These are phyloP conservation scores for Eleusine indica DNA, from an alignment of 176 grass and related monocot genomes.

Conservation along the genomic window DNA sequence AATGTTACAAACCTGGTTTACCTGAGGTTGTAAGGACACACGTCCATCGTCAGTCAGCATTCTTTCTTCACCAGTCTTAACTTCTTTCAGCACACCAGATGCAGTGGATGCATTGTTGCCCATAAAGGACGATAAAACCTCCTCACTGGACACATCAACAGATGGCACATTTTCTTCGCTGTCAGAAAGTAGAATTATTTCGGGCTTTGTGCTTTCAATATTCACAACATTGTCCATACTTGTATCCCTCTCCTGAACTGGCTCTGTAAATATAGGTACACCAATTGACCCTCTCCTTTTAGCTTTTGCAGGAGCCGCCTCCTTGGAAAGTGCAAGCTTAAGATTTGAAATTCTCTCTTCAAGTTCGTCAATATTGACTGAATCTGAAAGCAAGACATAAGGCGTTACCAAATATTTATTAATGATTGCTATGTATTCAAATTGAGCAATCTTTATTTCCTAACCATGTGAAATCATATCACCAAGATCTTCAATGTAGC, in stretches of 20 bases:
- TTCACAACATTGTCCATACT: slow-evolving; percentile 31
- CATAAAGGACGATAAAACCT: slow-evolving; percentile 41
- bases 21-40: slow-evolving; percentile 33
- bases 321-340: slow-evolving; percentile 60
- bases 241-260: slow-evolving; percentile 20
- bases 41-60: slow-evolving; percentile 18
- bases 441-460: slow-evolving; percentile 26
- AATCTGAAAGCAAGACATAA: slow-evolving; percentile 61
- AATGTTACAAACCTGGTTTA: slow-evolving; percentile 1
- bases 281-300: slow-evolving; percentile 24
- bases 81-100: slow-evolving; percentile 32
- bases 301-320: slow-evolving; percentile 33
- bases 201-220: slow-evolving; percentile 35
- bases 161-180: slow-evolving; percentile 53
- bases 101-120: slow-evolving; percentile 23
- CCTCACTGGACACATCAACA: slow-evolving; percentile 46
- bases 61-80: slow-evolving; percentile 35
- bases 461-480: slow-evolving; percentile 65
- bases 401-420: slow-evolving; percentile 20
- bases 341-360: slow-evolving; percentile 60
- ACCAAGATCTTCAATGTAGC: slow-evolving; percentile 52
- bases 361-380: slow-evolving; percentile 60
- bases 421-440: neutral
- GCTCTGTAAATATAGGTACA: slow-evolving; percentile 9
- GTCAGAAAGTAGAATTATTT: slow-evolving; percentile 79